A percentile compares a stretch with the other conserved stretches of the same genome.
phyloP scores from a whole-genome alignment of 768 basidiomycete species.

The Udeniomyces megalosporus region DNA sequence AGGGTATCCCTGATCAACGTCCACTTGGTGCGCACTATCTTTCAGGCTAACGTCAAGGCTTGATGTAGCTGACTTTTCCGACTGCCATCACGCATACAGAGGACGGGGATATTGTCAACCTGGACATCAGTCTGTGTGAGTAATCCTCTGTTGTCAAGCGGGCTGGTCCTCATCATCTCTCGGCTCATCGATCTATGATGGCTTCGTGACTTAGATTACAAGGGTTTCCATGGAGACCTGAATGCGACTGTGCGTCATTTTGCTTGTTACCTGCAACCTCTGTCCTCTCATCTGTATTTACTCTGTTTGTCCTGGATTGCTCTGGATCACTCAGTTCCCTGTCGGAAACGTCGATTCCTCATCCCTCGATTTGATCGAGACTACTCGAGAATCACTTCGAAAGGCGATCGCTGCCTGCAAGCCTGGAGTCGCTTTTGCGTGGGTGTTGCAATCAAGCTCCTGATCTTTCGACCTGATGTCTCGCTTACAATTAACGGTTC shows the following conservation, averaged over 20 bases:
- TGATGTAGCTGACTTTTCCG: constrained; percentile 37
- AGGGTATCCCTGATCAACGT: constrained; percentile 69
- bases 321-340: constrained; percentile 88
- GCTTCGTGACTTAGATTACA: too few species aligned
- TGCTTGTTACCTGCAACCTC: too few species aligned
- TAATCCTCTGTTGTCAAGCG: too few species aligned
- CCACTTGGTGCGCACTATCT: constrained; percentile 10
- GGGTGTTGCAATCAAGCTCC: too few species aligned
- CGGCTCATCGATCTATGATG: too few species aligned
- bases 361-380: constrained; percentile 61
- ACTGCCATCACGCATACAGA: too few species aligned
- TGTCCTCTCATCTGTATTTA: neutral
- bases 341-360: constrained; percentile 45
- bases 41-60: neutral
- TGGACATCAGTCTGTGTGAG: constrained; percentile 37
- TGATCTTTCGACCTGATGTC: neutral
- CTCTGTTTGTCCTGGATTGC: too few species aligned
- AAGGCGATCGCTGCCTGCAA: constrained; percentile 84
- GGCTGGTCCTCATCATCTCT: too few species aligned
- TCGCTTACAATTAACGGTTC: neutral
- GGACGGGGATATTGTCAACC: constrained; percentile 93
- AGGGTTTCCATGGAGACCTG: constrained; percentile 73
- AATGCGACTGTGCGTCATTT: constrained; percentile 21
- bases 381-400: constrained; percentile 67
- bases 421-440: constrained; percentile 76